Evolutionary conservation across 1,139 yeast species (phyloP), one percentile per base, ranked within the genome.

Genomic region (Insectozyma bohioensis): DNA sequence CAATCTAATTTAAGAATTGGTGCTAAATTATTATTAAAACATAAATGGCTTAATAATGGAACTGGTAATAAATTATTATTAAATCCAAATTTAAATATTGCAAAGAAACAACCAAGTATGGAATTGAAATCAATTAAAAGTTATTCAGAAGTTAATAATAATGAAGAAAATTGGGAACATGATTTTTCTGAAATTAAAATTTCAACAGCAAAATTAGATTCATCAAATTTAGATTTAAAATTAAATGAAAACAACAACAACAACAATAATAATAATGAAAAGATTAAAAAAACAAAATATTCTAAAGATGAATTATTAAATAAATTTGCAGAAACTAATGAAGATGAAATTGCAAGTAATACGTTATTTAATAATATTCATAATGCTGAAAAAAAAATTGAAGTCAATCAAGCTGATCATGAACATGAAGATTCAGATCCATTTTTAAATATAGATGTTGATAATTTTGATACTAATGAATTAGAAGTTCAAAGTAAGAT

Each of bases 1-100:
- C 82, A 81, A 45, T 87, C 92, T 0, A 66, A 64, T 26, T 56
- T 77, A 18, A 63, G 95, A 39, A 63, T 68, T 2, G 60, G 75
- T 10, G 94, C 94, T 0, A 63, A 61, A 27, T 56, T 72, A 17
- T 61, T 86, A 21, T 56, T 79, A 12, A 61, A 65, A 24, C 92
- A 85, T 49, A 69, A 70, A 19, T 85, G 95, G 95, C 48, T 80
- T 15, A 45, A 51, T n/a, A 44, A 37, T 25, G 28, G 18, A 7
- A 31, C 34, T 11, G n/a, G 30, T 5, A 13, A 25, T 4, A 41
- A 36, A 33, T 19, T 29, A n/a, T 28, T 35, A 4, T 17, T 28
- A 16, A 12, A 28, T 12, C 28, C 24, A 20, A 15, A 22, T 6
- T 8, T 37, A 17, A 17, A 25, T 11, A 5, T 3, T 12, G 21